Base-by-base conservation (phyloP, 495 filamentous ascomycete species). In the Trichocladium uniseriatum region DNA sequence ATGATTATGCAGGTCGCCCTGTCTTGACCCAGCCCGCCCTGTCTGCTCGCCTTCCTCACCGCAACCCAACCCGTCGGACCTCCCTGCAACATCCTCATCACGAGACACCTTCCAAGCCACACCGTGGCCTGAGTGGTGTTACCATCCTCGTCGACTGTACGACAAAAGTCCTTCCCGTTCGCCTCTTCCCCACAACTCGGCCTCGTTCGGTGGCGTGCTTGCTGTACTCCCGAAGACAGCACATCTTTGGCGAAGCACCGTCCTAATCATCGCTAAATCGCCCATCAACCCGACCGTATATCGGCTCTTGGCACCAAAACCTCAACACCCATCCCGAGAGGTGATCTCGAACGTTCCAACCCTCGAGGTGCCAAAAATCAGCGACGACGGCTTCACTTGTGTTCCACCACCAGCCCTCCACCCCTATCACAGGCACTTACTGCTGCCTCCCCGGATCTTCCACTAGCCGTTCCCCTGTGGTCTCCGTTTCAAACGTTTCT, bases 191-290 rank as follows among this genome's bases (percentile, higher is more conserved):
- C 43, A 40, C 43, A 19, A 22, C 20, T 15, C 6, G 19, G 6
- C 28, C 38, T 16, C 34, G n/a, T 18, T 16, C 16, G 35, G 51
- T 49, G 40, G 51, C 51, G 45, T 54, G 13, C 34, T 34, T 31
- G 24, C 24, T 27, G 24, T 27, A 27, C n/a, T n/a, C n/a, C n/a
- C n/a, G n/a, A n/a, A n/a, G 24, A 27, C 4, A 27, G 24, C 24
- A 4, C 24, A 27, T 27, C 3, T 8, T 27, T 27, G 24, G 24
- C 24, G 24, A 27, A 27, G 8, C 24, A 27, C 8, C 24, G 24
- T 27, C 8, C 24, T 27, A 8, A 27, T 8, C 24, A 27, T 27
- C 24, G 24, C 3, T 8, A 27, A 27, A 27, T 27, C 24, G 4
- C 3, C 24, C 24, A 8, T 8, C 24, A 27, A 4, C 24, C 24